Evolutionary conservation across 495 filamentous ascomycete genomes (phyloP).

Genomic region (Talaromyces stipitatus): DNA sequence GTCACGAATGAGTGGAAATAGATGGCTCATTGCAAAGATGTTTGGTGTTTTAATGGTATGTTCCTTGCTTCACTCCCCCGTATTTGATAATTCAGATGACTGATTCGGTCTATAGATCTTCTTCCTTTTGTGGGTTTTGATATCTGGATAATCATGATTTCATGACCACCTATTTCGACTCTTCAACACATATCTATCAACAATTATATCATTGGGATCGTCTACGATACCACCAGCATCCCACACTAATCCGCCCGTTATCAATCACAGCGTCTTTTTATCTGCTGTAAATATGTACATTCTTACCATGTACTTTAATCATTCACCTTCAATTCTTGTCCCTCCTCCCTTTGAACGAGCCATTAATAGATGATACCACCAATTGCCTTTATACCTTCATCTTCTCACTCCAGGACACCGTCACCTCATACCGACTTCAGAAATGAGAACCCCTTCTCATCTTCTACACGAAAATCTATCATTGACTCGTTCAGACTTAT

Average conservation of each 20-base stretch:
- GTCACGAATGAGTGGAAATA: conserved; percentile 84
- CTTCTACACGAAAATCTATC: neutral
- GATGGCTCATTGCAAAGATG: conserved; percentile 98
- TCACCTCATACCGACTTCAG: too few species aligned
- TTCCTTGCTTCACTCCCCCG: too few species aligned
- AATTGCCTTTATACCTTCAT: neutral
- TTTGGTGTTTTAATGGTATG: conserved; percentile 78
- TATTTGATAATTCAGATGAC: too few species aligned
- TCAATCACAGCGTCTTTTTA: neutral
- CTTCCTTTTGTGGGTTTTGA: conserved; percentile 54
- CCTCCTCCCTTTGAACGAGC: neutral
- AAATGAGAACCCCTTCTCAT: neutral
- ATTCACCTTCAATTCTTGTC: neutral
- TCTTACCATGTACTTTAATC: neutral
- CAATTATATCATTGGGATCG: neutral
- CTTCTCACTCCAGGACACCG: neutral
- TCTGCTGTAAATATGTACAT: neutral
- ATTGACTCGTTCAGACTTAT: neutral
- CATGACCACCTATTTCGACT: neutral
- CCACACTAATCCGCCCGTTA: neutral
- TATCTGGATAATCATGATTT: conserved; percentile 36
- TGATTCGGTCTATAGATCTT: conserved; percentile 30
- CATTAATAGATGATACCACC: neutral
- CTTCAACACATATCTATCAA: neutral
- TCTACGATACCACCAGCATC: neutral